Evolutionary conservation across 345 rosid species (phyloP), one percentile per base, ranked within the genome.

Genomic region (Carallia pectinifolia): DNA sequence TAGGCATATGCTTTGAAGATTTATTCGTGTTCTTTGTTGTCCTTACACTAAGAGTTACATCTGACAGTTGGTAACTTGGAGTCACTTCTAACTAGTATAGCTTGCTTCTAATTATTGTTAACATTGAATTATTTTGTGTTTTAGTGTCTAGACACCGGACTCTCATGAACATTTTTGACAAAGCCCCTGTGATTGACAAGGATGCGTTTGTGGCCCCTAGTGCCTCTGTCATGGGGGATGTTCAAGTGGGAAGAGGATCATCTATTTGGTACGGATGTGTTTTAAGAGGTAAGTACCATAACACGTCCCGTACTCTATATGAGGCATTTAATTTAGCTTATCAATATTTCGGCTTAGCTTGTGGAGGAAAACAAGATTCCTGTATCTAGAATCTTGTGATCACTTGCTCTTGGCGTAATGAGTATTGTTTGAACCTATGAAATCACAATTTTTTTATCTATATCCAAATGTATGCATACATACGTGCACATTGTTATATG

Each of bases 181-280:
- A 90, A 83, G 87, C 87, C 73, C 97, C 98, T 47, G 56, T 70
- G 53, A 91, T 92, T 44, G 92, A 90, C 73, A 92, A 85, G 87
- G 91, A 81, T 74, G 87, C 93, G 38, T 95, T 95, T 79, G 96
- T 95, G 55, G 97, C 97, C 68, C 97, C 99, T 6, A 85, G 97
- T 61, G 97, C 99, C 44, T 95, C 97, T 37, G 34, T 95, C 74
- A 86, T 89, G 53, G 97, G 99, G 13, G 85, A 95, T 74, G 96
- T 91, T 65, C 92, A 74, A 76, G 87, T 91, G 38, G 97, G 97
- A 64, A 82, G 86, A 67, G 95, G 85, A 67, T 83, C 98, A 9
- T 94, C 97, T 33, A 77, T 94, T 67, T 94, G 97, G 98, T 94
- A 91, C 81, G 96, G 98, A 62, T 94, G 92, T 68, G 98, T 94